These are phyloP conservation scores for Collybia nuda DNA, from an alignment of 768 basidiomycete species.

Conservation along the genomic window DNA sequence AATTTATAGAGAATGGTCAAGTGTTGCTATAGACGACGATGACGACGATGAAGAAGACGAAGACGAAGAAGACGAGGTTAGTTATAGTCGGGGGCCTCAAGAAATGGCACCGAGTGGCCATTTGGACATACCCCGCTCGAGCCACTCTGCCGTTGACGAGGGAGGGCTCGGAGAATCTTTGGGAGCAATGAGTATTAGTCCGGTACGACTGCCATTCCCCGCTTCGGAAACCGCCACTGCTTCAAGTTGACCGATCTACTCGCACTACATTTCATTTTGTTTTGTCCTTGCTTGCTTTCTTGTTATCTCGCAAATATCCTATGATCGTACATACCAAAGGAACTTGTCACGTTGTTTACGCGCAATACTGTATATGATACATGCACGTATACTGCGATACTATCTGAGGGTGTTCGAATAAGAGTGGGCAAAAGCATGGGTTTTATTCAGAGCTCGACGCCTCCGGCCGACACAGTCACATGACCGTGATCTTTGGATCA, in stretches of 20 bases:
- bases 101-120: conserved; percentile 11
- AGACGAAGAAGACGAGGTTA: conserved; percentile 51
- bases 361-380: no score
- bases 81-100: conserved; percentile 16
- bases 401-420: no score
- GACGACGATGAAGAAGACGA: conserved; percentile 68
- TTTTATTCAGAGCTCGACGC: no score
- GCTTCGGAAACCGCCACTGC: conserved; percentile 16
- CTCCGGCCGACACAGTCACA: no score
- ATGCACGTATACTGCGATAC: no score
- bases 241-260: conserved; percentile 14
- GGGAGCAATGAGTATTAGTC: conserved; percentile 85
- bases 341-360: no score
- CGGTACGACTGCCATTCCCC: conserved; percentile 27
- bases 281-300: neutral
- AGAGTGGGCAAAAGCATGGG: no score
- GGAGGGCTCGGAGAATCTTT: conserved; percentile 65
- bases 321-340: neutral
- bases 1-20: conserved; percentile 89
- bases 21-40: conserved; percentile 76
- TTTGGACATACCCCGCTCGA: conserved; percentile 13
- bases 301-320: neutral
- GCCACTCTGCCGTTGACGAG: conserved; percentile 32
- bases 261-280: neutral
- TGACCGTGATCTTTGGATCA: no score